Evolutionary conservation across 78 protist genomes (phyloP), one percentile per base, ranked within the genome.

Genomic region (Chrysochromulina tobinii): DNA sequence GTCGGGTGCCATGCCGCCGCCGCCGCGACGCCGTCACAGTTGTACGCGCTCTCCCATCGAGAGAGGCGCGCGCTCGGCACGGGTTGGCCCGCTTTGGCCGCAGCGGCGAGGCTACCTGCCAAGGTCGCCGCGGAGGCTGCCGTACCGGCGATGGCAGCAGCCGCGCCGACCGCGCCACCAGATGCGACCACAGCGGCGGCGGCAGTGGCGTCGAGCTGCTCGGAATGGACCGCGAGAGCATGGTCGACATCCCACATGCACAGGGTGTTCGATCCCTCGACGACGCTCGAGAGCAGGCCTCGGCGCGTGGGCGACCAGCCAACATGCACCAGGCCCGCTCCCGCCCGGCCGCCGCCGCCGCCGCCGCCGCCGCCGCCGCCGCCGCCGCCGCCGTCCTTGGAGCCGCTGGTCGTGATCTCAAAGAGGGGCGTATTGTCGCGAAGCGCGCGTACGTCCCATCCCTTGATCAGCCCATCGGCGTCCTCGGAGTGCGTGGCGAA

Each of bases 391-490:
- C 18, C 73, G 50, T 4, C 73, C 79, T 2, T 51, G 15, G 54
- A 27, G 14, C n/a, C 59, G 48, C 18, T 72, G 7, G 68, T 11
- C 7, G 12, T 25, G 85, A 89, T 38, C 9, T 72, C 17, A 77
- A 69, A 67, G 61, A 75, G 21, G 11, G 91, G 77, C 8, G 6
- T 8, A 75, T 6, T 12, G 50, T 79, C 54, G 25, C 18, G 12
- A 3, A 89, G 23, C 58, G 21, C 1, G 61, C 91, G 91, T 48
- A 27, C 9, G 72, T 89, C 91, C 91, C 91, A 89, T 64, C 66
- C 91, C 87, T 58, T 69, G n/a, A 89, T 51, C n/a, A 73, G 51
- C 53, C 91, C 91, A 14, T 14, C 3, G 23, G 27, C 1, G 73
- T 77, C 64, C 64, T 58, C 77, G 3, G 89, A 85, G 53, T 17